phyloP scores from a whole-genome alignment of 2,329 filamentous ascomycete species.

The Cladosporium sp. region DNA sequence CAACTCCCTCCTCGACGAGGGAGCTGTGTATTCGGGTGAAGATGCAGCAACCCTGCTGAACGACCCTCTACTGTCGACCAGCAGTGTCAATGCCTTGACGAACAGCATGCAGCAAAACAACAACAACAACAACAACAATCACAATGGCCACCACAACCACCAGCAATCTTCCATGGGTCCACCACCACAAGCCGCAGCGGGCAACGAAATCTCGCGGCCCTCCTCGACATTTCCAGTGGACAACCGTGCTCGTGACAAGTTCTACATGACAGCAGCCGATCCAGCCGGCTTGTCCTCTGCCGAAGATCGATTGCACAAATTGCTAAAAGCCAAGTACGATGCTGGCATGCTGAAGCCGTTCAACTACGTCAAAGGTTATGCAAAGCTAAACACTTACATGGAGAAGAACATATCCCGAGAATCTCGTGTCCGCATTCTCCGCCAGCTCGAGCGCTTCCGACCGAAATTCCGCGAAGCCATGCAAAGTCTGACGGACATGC shows the following conservation, averaged over 20 bases:
- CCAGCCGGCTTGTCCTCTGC: slow-evolving; percentile 83
- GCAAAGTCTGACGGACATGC: slow-evolving; percentile 86
- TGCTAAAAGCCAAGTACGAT: slow-evolving; percentile 93
- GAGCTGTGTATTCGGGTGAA: slow-evolving; percentile 42
- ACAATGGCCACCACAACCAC: slow-evolving; percentile 26
- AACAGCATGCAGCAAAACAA: slow-evolving; percentile 16
- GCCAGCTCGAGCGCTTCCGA: slow-evolving; percentile 87
- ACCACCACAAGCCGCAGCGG: slow-evolving; percentile 47
- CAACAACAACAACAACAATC: neutral
- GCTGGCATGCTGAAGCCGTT: slow-evolving; percentile 93
- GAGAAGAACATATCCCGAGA: slow-evolving; percentile 79
- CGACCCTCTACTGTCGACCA: slow-evolving; percentile 55
- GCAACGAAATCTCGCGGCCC: slow-evolving; percentile 61
- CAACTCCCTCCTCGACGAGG: slow-evolving; percentile 80
- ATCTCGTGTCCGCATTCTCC: slow-evolving; percentile 86
- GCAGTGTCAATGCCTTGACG: slow-evolving; percentile 45
- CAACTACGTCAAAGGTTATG: slow-evolving; percentile 97
- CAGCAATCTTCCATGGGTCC: slow-evolving; percentile 33
- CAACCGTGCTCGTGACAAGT: slow-evolving; percentile 71
- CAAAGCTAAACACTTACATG: slow-evolving; percentile 85
- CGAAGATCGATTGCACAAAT: slow-evolving; percentile 91
- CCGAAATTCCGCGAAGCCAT: slow-evolving; percentile 96
- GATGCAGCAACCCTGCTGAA: slow-evolving; percentile 57
- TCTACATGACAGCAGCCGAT: slow-evolving; percentile 95
- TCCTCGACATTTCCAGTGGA: slow-evolving; percentile 65